Percentiles rank a stretch among this genome's conserved stretches.
Conservation (phyloP, 108 stramenopile genomes). For the Nitzschia palea region DNA sequence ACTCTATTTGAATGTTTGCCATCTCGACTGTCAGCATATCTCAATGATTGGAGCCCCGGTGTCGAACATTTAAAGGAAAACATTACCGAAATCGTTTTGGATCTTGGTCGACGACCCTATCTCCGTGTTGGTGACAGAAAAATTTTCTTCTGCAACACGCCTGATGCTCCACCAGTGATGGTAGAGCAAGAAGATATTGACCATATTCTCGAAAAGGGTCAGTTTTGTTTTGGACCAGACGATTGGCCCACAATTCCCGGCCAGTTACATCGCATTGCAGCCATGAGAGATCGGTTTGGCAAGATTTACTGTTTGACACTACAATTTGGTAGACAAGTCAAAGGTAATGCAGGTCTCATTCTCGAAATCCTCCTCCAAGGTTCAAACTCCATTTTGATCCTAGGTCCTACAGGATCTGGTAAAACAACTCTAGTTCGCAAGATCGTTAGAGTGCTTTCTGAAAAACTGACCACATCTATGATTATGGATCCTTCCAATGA, state of each 20-base stretch:
- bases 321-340: slow-evolving; percentile 45
- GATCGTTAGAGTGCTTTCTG: slow-evolving; percentile 34
- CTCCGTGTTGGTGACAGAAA: slow-evolving; percentile 22
- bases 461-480: no score
- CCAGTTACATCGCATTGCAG: slow-evolving; percentile 40
- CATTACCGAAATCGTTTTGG: slow-evolving; percentile 27
- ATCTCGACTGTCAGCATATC: no score
- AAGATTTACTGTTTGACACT: slow-evolving; percentile 47
- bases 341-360: slow-evolving; percentile 46
- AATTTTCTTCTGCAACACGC: slow-evolving; percentile 12
- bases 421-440: slow-evolving; percentile 52
- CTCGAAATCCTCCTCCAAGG: slow-evolving; percentile 34
- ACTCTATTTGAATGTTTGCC: no score
- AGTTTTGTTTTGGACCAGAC: slow-evolving; percentile 31
- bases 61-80: background rate
- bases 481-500: slow-evolving; percentile 69
- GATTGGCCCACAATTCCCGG: slow-evolving; percentile 35
- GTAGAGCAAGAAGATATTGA: slow-evolving; percentile 19
- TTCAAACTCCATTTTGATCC: slow-evolving; percentile 27
- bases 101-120: slow-evolving; percentile 23
- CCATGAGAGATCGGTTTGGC: slow-evolving; percentile 22
- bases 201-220: background rate
- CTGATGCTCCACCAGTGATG: background rate
- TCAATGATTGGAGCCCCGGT: no score
- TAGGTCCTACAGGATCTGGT: slow-evolving; percentile 41